phyloP scores from a whole-genome alignment of 352 stramenopile genomes.

The Globisporangium abappressorium region DNA sequence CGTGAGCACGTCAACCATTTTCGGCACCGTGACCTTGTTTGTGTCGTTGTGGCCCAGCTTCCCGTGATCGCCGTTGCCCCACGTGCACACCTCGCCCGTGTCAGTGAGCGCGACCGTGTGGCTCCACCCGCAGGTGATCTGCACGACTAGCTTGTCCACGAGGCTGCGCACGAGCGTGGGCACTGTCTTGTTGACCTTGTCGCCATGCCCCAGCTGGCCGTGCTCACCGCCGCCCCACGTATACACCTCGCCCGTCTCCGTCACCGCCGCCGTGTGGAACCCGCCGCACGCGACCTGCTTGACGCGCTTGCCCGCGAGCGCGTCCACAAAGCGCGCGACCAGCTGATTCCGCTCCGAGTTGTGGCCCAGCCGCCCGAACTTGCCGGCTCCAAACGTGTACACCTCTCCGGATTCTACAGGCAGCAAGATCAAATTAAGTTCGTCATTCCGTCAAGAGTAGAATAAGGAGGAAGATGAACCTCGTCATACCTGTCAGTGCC shows the following conservation, averaged over 20 bases:
- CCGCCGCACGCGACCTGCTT: slow-evolving; percentile 88
- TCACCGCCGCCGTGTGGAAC: slow-evolving; percentile 85
- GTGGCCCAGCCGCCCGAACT: slow-evolving; percentile 84
- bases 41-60: slow-evolving; percentile 95
- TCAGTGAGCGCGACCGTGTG: slow-evolving; percentile 94
- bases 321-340: slow-evolving; percentile 69
- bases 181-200: slow-evolving; percentile 95
- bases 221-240: slow-evolving; percentile 91
- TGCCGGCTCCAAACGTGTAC: slow-evolving; percentile 93
- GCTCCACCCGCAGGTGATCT: slow-evolving; percentile 96
- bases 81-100: slow-evolving; percentile 92
- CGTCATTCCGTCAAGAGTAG: not conserved
- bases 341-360: slow-evolving; percentile 83
- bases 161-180: slow-evolving; percentile 91
- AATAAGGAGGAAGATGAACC: no score
- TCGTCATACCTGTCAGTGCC: slow-evolving; percentile 49
- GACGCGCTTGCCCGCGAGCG: slow-evolving; percentile 64
- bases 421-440: slow-evolving; percentile 1
- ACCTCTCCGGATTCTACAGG: slow-evolving; percentile 83
- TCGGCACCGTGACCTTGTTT: slow-evolving; percentile 93
- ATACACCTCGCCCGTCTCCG: slow-evolving; percentile 83
- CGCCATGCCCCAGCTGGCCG: slow-evolving; percentile 95
- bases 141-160: slow-evolving; percentile 85
- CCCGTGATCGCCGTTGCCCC: slow-evolving; percentile 91
- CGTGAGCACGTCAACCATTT: slow-evolving; percentile 90